Percentiles rank a stretch among this genome's conserved stretches.
Conservation (phyloP, 2,329 filamentous ascomycete genomes). For the Ophiostoma australiae region DNA sequence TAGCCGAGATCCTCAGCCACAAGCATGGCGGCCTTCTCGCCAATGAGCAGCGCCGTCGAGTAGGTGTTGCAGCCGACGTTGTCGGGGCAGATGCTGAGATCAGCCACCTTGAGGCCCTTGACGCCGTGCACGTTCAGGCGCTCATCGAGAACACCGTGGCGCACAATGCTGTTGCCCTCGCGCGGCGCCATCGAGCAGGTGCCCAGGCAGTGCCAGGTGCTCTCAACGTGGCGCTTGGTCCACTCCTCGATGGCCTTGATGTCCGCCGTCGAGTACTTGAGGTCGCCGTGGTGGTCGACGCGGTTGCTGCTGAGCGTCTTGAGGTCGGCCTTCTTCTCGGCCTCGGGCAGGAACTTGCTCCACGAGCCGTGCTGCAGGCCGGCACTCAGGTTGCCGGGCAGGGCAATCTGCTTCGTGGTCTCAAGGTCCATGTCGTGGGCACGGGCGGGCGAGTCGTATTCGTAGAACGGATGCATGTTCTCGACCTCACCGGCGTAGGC, state of each 20-base stretch:
- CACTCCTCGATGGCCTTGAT: slow-evolving; percentile 63
- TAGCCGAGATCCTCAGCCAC: slow-evolving; percentile 71
- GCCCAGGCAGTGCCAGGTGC: slow-evolving; percentile 63
- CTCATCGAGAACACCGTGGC: slow-evolving; percentile 72
- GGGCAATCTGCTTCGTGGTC: slow-evolving; percentile 71
- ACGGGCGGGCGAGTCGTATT: slow-evolving; percentile 63
- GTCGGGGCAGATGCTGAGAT: slow-evolving; percentile 71
- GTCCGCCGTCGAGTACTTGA: slow-evolving; percentile 61
- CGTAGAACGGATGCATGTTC: slow-evolving; percentile 66
- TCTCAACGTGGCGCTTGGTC: slow-evolving; percentile 69
- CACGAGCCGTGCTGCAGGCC: slow-evolving; percentile 71
- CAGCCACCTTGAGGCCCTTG: slow-evolving; percentile 70
- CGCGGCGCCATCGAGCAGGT: slow-evolving; percentile 74
- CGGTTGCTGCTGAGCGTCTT: slow-evolving; percentile 58
- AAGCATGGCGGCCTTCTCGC: slow-evolving; percentile 67
- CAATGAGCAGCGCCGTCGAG: slow-evolving; percentile 67
- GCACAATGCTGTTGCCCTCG: slow-evolving; percentile 74
- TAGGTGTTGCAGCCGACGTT: slow-evolving; percentile 70
- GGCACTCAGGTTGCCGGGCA: slow-evolving; percentile 64
- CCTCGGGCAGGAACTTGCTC: slow-evolving; percentile 54
- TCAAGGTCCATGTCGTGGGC: slow-evolving; percentile 68
- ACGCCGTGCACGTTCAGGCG: slow-evolving; percentile 73
- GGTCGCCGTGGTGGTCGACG: slow-evolving; percentile 55
- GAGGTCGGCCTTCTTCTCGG: slow-evolving; percentile 46
- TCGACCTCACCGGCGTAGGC: slow-evolving; percentile 71